Evolutionary conservation across 192 early-diverging fungal species (phyloP), one percentile per base, ranked within the genome.

Genomic region (Coemansia sp.): DNA sequence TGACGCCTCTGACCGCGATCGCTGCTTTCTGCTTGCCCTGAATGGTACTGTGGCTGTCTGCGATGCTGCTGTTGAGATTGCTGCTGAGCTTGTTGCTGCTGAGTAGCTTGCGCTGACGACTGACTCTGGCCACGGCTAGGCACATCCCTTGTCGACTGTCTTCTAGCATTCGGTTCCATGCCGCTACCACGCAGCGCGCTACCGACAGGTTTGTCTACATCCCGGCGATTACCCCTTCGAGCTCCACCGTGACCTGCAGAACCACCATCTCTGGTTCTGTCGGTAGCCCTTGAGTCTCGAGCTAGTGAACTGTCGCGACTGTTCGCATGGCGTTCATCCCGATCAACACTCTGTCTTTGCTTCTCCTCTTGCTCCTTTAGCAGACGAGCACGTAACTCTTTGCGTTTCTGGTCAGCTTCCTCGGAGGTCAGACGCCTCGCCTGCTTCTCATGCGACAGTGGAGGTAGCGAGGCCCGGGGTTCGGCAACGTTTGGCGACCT

Each of bases 281-380:
- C 34, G 7, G 34, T 13, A 27, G 22, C 9, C 37, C 45, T 43
- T n/a, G 59, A 34, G 11, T 69, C 48, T 22, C 52, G 55, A 3
- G 21, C 39, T 12, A 34, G 24, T 0, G 58, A 33, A 17, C 22
- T 55, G 4, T 70, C 59, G 17, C 58, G 43, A 55, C 59, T 53
- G 42, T 57, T 55, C 11, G 9, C 34, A 38, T 59, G 51, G 5
- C 61, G 55, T 14, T 61, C 45, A 19, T 57, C 43, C 12, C 45
- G 19, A 15, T 61, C 59, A 10, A 23, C 46, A 48, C 41, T 49
- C 34, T 67, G 65, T 44, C 57, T 64, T 12, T 71, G 69, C 45
- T 78, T 78, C 34, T 78, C 64, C 45, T 78, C 69, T 53, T 71
- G 75, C 43, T 78, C 65, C 37, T 62, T 71, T 19, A 59, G 33